These are phyloP conservation scores for Elsinoe necatrix DNA, from an alignment of 2,329 filamentous ascomycete genomes.

Conservation along the genomic window DNA sequence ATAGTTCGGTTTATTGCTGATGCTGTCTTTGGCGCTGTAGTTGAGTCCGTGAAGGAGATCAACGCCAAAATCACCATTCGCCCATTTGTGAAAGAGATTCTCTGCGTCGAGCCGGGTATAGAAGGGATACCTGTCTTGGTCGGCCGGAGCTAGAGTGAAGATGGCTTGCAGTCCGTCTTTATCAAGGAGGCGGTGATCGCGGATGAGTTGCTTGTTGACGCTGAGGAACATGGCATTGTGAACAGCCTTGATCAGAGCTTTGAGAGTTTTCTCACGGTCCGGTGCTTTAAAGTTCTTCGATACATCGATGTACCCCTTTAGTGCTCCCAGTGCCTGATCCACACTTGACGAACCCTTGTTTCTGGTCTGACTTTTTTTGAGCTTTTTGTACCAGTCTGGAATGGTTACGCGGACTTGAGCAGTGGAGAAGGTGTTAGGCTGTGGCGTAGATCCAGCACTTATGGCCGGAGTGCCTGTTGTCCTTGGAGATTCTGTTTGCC, in stretches of 20 bases:
- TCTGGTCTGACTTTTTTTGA: constrained; percentile 1
- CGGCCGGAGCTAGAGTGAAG: constrained; percentile 30
- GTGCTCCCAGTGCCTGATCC: not conserved
- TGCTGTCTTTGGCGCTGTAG: constrained; percentile 13
- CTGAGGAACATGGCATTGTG: constrained; percentile 34
- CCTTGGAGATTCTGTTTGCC: not conserved
- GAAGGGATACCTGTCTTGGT: constrained; percentile 32
- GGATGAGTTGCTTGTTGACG: constrained; percentile 28
- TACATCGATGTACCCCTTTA: not conserved
- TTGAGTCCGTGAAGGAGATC: constrained; percentile 41
- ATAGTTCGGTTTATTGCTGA: constrained; percentile 24
- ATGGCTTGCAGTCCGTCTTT: constrained; percentile 32
- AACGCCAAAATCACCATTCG: constrained; percentile 33
- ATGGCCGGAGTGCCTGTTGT: not conserved
- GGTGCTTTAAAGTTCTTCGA: not conserved
- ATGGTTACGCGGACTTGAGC: not conserved
- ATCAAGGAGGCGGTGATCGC: constrained; percentile 31
- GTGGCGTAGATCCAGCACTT: not conserved
- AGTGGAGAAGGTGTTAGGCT: not conserved
- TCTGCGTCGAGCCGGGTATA: constrained; percentile 42
- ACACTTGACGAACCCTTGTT: not conserved
- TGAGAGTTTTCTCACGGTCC: constrained; percentile 18
- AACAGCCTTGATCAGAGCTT: constrained; percentile 30
- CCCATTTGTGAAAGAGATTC: constrained; percentile 42
- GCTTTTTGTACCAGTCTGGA: constrained; percentile 8